phyloP scores from a whole-genome alignment of 352 stramenopile species.

The Globisporangium alternatum region DNA sequence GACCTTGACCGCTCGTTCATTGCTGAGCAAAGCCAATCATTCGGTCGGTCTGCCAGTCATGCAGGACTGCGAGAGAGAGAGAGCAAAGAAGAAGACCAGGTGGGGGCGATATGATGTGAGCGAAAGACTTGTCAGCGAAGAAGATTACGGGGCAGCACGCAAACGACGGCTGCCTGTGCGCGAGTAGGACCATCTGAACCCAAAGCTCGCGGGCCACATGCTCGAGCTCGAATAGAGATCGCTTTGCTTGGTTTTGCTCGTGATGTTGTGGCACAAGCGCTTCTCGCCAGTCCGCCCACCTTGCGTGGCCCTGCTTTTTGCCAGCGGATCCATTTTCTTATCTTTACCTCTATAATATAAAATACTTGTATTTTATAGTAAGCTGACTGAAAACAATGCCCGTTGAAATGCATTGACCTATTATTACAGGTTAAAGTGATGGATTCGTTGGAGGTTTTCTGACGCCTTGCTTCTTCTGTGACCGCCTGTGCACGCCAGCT shows the following conservation, averaged over 20 bases:
- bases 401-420: background rate
- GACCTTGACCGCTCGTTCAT: background rate
- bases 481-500: background rate
- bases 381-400: background rate
- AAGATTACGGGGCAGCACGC: background rate
- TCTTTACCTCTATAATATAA: background rate
- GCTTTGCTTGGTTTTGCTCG: background rate
- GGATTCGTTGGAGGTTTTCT: background rate
- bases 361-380: background rate
- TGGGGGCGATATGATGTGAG: too few species aligned
- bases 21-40: background rate
- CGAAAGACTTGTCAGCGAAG: background rate
- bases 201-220: background rate
- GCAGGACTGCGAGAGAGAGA: background rate
- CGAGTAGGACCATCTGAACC: conserved; percentile 4
- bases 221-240: too few species aligned
- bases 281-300: background rate
- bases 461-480: background rate
- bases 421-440: background rate
- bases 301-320: background rate
- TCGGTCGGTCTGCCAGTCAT: background rate
- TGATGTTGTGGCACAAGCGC: background rate
- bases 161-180: background rate
- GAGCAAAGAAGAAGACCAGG: background rate
- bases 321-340: background rate